phyloP scores from a whole-genome alignment of 805 yeast species.

The Ogataea chonburiensis region DNA sequence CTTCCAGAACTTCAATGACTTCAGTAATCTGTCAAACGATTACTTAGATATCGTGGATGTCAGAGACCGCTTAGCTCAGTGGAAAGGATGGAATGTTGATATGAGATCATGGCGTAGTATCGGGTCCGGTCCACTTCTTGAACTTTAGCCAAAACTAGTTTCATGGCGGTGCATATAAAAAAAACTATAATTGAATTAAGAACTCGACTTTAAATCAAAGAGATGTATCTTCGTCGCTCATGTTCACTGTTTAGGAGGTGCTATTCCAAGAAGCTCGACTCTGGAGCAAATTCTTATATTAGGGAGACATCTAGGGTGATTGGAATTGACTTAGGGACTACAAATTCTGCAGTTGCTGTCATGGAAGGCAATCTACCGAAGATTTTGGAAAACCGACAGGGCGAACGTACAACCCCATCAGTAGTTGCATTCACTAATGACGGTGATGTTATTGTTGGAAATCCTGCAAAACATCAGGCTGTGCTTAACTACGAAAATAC shows the following conservation, averaged over 20 bases:
- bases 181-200: too few species aligned
- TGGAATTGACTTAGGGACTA: slow-evolving; percentile 86
- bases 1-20: slow-evolving; percentile 25
- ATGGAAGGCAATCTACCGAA: slow-evolving; percentile 77
- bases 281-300: too few species aligned
- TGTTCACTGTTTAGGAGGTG: too few species aligned
- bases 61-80: slow-evolving; percentile 58
- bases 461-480: slow-evolving; percentile 94
- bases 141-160: slow-evolving; percentile 33
- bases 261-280: too few species aligned
- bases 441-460: slow-evolving; percentile 92
- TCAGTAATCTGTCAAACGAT: slow-evolving; percentile 28
- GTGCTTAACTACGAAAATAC: slow-evolving; percentile 94
- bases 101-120: slow-evolving; percentile 79
- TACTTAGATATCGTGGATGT: slow-evolving; percentile 53
- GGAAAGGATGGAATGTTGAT: slow-evolving; percentile 86
- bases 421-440: slow-evolving; percentile 86
- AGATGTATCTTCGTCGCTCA: too few species aligned
- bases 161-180: slow-evolving; percentile 2
- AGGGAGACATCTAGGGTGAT: slow-evolving; percentile 50
- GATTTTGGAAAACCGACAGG: slow-evolving; percentile 77
- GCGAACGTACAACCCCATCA: slow-evolving; percentile 85
- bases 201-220: too few species aligned
- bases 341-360: slow-evolving; percentile 86
- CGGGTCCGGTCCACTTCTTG: slow-evolving; percentile 63